Evolutionary conservation across 495 filamentous ascomycete species (phyloP), one percentile per base, ranked within the genome.

Genomic region (Annulohypoxylon nitens): DNA sequence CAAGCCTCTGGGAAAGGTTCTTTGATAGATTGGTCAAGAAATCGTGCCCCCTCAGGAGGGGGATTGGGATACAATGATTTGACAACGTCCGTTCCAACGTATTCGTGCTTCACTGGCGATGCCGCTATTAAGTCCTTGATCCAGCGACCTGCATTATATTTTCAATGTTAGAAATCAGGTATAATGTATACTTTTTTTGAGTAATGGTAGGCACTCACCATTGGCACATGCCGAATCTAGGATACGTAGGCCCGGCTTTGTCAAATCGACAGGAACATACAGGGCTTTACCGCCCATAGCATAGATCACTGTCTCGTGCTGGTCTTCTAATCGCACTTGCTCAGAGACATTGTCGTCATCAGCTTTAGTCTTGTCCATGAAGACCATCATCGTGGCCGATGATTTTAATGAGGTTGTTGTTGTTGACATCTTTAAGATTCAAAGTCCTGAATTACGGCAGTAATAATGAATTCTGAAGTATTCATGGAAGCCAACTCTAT

Each of bases 321-420:
- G 50, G 25, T 54, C 50, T 33, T 30, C 23, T 14, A 54, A n/a
- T 0, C 50, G 50, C n/a, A 30, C 26, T 11, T 30, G 23, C 10
- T 54, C 50, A 1, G 50, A 30, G 3, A 30, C 25, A 33, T 54
- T 54, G 26, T 54, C 50, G n/a, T 50, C 47, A 11, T 50, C 18
- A 25, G 47, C 47, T n/a, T 50, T 50, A 10, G 47, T 50, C 47
- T 50, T 50, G 18, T 50, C 9, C 47, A 50, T 50, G 9, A 50
- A 50, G 47, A 50, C 47, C 47, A 3, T 9, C 47, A 50, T 50
- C 7, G 47, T 50, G 6, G 47, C 47, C 18, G 18, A 25, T 5
- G 47, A 9, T 20, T 6, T 50, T 9, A 25, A 6, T 25, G 47
- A 50, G 8, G 20, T 50, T 11, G 47, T 25, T 20, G 14, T 20